Evolutionary conservation across 2,329 filamentous ascomycete genomes (phyloP), one percentile per base, ranked within the genome.

Genomic region (Rhynchosporium graminicola): DNA sequence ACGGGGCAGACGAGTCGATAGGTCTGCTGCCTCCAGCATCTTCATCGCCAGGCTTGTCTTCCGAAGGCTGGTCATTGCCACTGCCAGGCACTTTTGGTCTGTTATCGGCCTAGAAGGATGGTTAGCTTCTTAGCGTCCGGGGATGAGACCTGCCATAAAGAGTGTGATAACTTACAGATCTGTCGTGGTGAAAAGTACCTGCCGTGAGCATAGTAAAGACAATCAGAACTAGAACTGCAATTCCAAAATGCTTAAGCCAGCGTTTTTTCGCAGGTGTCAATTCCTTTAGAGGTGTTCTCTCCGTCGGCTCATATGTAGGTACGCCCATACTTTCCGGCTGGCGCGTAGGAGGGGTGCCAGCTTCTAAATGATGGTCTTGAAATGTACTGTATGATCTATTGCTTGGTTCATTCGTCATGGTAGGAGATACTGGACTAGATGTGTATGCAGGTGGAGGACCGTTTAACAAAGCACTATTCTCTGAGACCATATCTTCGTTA

Each of bases 251-350:
- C 15, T 46, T 63, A 43, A 69, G 20, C 57, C 36, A 51, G 10
- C 46, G 46, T 47, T 40, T 59, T 36, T 29, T 59, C 13, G 20
- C 31, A 38, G 40, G 47, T 43, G 48, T 58, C 5, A 54, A n/a
- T 20, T 54, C 38, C 51, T 28, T 33, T 47, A 73, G 60, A 2
- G 70, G 69, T 12, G 65, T 70, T 50, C 52, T 69, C 58, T 72
- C 72, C 40, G 64, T 61, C 20, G 63, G 59, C 15, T 62, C 56
- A 50, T 66, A 60, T 1, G 45, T 47, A 36, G 69, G 68, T 13
- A 60, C 51, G n/a, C 71, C 71, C 71, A 73, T 73, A 63, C 70
- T 72, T 64, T 72, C 59, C 2, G 68, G 69, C 33, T 67, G 60
- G n/a, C 59, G 60, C 26, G 29, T 42, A 31, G 67, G 65, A 57